Evolutionary conservation across 2,329 filamentous ascomycete species (phyloP).

Genomic region (Colletotrichum lupini): DNA sequence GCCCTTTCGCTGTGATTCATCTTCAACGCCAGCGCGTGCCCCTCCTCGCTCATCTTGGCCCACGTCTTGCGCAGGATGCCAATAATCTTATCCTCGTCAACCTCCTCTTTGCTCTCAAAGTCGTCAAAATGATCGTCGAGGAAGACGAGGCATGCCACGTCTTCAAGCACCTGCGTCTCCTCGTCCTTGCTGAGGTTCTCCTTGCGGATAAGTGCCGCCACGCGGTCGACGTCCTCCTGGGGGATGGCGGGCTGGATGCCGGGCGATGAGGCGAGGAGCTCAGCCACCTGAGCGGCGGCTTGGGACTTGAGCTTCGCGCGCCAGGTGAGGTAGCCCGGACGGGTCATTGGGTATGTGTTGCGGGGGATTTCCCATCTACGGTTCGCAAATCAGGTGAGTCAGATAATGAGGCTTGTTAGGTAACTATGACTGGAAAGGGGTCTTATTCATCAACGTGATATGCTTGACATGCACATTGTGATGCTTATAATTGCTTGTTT

Average conservation of each 20-base stretch:
- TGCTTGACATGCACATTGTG: not conserved
- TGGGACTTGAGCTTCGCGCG: slow-evolving; percentile 79
- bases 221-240: slow-evolving; percentile 65
- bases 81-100: slow-evolving; percentile 82
- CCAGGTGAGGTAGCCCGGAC: slow-evolving; percentile 84
- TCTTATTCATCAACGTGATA: not conserved
- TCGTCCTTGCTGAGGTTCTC: slow-evolving; percentile 71
- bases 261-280: slow-evolving; percentile 58
- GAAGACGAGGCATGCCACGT: slow-evolving; percentile 89
- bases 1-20: slow-evolving; percentile 74
- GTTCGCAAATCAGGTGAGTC: slow-evolving; percentile 13
- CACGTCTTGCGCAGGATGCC: slow-evolving; percentile 78
- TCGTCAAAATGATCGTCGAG: slow-evolving; percentile 87
- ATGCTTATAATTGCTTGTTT: not conserved
- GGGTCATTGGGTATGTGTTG: slow-evolving; percentile 77
- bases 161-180: slow-evolving; percentile 82
- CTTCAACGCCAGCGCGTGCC: slow-evolving; percentile 71
- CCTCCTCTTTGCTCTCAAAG: slow-evolving; percentile 74
- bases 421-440: not conserved
- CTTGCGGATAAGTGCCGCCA: slow-evolving; percentile 81
- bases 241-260: slow-evolving; percentile 51
- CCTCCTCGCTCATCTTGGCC: slow-evolving; percentile 77
- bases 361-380: slow-evolving; percentile 82
- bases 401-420: not conserved
- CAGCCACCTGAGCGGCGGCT: slow-evolving; percentile 62